Percentiles rank a stretch among this genome's conserved stretches.
Conservation (phyloP, 257 asterid species). For the Marsdenia floribunda region DNA sequence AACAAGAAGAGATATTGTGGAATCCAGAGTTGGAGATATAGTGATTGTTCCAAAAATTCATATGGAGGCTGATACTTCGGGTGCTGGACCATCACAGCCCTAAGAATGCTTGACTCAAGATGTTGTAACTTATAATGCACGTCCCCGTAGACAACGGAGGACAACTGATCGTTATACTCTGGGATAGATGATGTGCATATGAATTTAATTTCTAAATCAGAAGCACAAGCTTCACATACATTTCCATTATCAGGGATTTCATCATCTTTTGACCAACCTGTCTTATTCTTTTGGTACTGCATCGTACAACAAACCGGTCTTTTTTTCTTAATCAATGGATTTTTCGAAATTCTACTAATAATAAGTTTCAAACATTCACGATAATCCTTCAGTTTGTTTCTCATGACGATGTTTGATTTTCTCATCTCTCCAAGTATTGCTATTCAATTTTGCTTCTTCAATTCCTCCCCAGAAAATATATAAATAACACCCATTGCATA, state of each 20-base stretch:
- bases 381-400: background rate
- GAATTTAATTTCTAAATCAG: background rate
- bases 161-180: too few species aligned
- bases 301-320: background rate
- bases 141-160: too few species aligned
- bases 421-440: background rate
- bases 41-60: too few species aligned
- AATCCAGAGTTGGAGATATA: too few species aligned
- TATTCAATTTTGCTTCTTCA: background rate
- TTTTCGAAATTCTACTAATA: background rate
- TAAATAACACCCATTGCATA: slow-evolving; percentile 5
- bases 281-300: background rate
- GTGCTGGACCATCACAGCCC: too few species aligned
- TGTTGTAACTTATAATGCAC: too few species aligned
- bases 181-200: too few species aligned
- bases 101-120: too few species aligned
- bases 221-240: background rate
- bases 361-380: background rate
- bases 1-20: too few species aligned
- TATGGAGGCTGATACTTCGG: too few species aligned
- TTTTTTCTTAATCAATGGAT: too few species aligned
- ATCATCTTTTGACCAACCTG: background rate
- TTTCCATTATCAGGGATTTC: background rate
- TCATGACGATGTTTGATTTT: background rate
- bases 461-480: background rate